Conservation (phyloP, 306 rosid genomes). For the Comarum palustre region DNA sequence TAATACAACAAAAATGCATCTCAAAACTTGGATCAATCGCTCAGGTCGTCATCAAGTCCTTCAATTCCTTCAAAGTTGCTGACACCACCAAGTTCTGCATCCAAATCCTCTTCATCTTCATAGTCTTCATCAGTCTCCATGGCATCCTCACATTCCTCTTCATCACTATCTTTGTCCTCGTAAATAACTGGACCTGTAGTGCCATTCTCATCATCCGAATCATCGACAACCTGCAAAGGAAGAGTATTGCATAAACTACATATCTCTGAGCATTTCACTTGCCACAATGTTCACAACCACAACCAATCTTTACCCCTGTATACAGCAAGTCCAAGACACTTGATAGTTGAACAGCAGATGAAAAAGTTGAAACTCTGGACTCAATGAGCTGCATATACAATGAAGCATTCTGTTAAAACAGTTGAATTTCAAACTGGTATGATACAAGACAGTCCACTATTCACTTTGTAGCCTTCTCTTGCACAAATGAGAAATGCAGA, state of each 20-base stretch:
- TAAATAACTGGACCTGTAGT: conserved; percentile 43
- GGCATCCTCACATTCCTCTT: conserved; percentile 49
- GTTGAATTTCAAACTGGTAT: not conserved
- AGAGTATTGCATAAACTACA: conserved; percentile 1
- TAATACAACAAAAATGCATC: not conserved
- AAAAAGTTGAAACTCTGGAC: conserved; percentile 68
- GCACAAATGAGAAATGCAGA: not conserved
- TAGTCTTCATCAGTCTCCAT: conserved; percentile 64
- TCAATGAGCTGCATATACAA: conserved; percentile 58
- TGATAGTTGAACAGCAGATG: conserved; percentile 61
- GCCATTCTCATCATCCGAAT: conserved; percentile 41
- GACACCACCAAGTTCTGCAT: conserved; percentile 38
- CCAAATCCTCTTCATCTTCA: conserved; percentile 33
- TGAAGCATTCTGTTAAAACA: not conserved
- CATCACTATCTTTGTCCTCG: conserved; percentile 64
- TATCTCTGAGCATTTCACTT: not conserved
- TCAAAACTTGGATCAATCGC: conserved; percentile 20
- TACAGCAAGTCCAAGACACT: conserved; percentile 59
- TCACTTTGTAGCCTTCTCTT: not conserved
- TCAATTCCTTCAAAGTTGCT: conserved; percentile 48
- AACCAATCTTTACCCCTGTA: conserved; percentile 45
- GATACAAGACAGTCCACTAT: not conserved
- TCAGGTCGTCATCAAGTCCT: conserved; percentile 45
- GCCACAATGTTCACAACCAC: conserved; percentile 8
- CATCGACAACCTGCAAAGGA: conserved; percentile 51